Conservation (phyloP, 192 early-diverging fungal species). For the Gigaspora rosea region DNA sequence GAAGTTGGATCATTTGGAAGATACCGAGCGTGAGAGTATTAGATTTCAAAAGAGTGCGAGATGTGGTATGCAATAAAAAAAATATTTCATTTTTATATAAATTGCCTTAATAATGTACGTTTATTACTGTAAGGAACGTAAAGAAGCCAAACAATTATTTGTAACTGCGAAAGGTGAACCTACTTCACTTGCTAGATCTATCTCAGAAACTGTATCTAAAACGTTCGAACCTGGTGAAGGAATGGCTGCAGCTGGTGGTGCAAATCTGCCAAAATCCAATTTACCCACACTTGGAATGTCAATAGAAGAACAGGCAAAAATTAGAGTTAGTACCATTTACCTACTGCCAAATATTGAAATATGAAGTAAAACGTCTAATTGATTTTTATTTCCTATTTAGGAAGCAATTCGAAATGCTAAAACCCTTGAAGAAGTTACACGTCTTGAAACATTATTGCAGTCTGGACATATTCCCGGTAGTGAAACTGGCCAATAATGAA, state of each 20-base stretch:
- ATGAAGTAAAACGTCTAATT: not conserved
- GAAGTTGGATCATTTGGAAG: constrained; percentile 82
- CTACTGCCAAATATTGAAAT: not conserved
- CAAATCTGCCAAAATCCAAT: constrained; percentile 53
- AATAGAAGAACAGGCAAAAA: constrained; percentile 70
- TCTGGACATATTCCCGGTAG: constrained; percentile 53
- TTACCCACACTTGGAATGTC: constrained; percentile 58
- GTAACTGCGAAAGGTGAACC: constrained; percentile 60
- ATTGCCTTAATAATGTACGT: constrained; percentile 2
- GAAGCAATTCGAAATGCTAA: constrained; percentile 75
- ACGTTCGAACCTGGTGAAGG: constrained; percentile 90
- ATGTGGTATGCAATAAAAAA: constrained; percentile 49
- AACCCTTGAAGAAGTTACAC: constrained; percentile 73
- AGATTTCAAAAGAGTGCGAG: constrained; percentile 81
- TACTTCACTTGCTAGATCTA: constrained; percentile 64
- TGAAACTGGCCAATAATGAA: no score
- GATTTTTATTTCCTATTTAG: constrained; percentile 19
- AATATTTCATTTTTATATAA: not conserved
- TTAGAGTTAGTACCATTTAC: constrained; percentile 42
- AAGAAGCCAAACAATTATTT: constrained; percentile 80
- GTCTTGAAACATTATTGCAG: constrained; percentile 69
- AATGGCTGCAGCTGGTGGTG: constrained; percentile 30
- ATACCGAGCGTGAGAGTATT: constrained; percentile 76
- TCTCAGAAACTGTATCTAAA: constrained; percentile 68
- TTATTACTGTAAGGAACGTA: constrained; percentile 65